A percentile compares a stretch with the other conserved stretches of the same genome.
These are phyloP conservation scores for Funneliformis geosporum DNA, from an alignment of 192 early-diverging fungal genomes.

Conservation along the genomic window DNA sequence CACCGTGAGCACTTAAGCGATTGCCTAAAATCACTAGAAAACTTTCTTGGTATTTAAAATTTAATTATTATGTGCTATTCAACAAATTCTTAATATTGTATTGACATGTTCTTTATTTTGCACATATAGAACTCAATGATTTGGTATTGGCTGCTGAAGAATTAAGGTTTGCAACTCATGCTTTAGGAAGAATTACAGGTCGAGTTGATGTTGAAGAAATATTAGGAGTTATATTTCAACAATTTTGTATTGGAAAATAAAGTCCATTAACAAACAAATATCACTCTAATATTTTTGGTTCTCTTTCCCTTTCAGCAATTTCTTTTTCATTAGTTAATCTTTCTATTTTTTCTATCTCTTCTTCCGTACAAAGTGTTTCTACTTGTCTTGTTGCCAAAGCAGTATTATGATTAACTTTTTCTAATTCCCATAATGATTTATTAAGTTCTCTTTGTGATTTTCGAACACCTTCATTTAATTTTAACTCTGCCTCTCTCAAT, in stretches of 20 bases:
- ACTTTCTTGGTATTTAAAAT: conserved; percentile 51
- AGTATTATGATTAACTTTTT: conserved; percentile 11
- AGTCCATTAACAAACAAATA: no score
- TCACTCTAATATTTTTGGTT: neutral
- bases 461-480: conserved; percentile 1
- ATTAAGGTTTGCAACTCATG: conserved; percentile 60
- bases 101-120: conserved; percentile 10
- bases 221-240: conserved; percentile 70
- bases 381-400: conserved; percentile 5
- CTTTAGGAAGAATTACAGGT: conserved; percentile 74
- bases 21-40: conserved; percentile 51
- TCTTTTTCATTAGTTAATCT: neutral
- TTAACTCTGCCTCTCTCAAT: conserved; percentile 4
- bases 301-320: neutral
- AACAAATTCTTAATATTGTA: neutral
- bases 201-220: conserved; percentile 74
- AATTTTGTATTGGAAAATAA: conserved; percentile 82
- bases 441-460: conserved; percentile 9
- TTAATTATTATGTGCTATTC: neutral
- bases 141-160: conserved; percentile 79
- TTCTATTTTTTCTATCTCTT: neutral
- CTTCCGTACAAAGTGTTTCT: conserved; percentile 4
- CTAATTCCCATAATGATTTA: conserved; percentile 17
- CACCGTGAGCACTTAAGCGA: conserved; percentile 64
- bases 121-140: conserved; percentile 43